phyloP scores from a whole-genome alignment of 2,329 filamentous ascomycete species.

The Phaeosphaeriaceae sp. region DNA sequence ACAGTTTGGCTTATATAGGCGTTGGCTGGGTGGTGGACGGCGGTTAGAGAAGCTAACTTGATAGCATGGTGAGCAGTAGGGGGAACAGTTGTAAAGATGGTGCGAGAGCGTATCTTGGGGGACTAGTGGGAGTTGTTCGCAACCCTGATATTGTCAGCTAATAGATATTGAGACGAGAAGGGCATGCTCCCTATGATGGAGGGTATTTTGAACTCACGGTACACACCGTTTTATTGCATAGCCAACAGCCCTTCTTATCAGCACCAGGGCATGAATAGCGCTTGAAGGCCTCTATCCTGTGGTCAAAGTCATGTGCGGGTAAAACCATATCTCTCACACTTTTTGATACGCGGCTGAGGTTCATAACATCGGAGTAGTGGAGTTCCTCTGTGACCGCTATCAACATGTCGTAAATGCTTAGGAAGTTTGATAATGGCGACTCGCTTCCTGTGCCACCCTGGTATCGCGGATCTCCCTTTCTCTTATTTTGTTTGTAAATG shows the following conservation, averaged over 20 bases:
- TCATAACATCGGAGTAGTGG: conserved; percentile 35
- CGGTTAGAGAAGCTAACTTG: conserved; percentile 2
- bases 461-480: conserved; percentile 1
- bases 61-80: conserved; percentile 35
- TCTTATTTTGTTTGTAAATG: neutral
- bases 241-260: conserved; percentile 24
- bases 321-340: conserved; percentile 31
- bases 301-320: conserved; percentile 21
- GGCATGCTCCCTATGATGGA: neutral
- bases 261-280: conserved; percentile 26
- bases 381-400: conserved; percentile 32
- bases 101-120: conserved; percentile 12
- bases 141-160: conserved; percentile 7
- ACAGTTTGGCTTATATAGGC: conserved; percentile 11
- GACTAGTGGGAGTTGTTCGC: conserved; percentile 10
- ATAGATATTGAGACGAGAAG: neutral
- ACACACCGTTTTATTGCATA: conserved; percentile 31
- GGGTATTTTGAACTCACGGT: conserved; percentile 5
- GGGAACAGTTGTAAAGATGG: conserved; percentile 29
- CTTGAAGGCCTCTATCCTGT: conserved; percentile 22
- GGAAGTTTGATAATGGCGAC: conserved; percentile 28
- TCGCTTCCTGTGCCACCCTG: conserved; percentile 5
- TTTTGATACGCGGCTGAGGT: conserved; percentile 32
- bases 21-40: neutral
- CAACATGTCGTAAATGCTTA: conserved; percentile 40